phyloP scores from a whole-genome alignment of 805 yeast species.

The Candida verbasci region DNA sequence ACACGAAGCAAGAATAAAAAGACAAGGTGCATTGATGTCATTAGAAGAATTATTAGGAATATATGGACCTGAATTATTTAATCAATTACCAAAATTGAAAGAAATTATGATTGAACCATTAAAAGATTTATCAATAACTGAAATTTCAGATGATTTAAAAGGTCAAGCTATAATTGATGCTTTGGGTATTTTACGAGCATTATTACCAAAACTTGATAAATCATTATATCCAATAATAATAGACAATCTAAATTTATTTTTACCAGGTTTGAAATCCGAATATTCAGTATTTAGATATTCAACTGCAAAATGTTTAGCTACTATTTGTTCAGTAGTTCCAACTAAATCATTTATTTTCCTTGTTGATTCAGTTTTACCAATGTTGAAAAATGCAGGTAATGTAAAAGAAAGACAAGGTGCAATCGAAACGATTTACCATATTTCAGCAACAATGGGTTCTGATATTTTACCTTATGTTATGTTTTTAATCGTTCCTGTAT shows the following conservation, averaged over 20 bases:
- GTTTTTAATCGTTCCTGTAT: conserved; percentile 89
- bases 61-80: conserved; percentile 55
- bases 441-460: conserved; percentile 80
- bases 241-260: conserved; percentile 33
- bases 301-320: conserved; percentile 83
- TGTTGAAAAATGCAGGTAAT: conserved; percentile 71
- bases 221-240: conserved; percentile 48
- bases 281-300: conserved; percentile 84
- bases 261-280: conserved; percentile 61
- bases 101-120: conserved; percentile 66
- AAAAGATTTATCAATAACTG: conserved; percentile 25
- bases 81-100: conserved; percentile 60
- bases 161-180: conserved; percentile 87
- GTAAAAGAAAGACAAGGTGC: conserved; percentile 85
- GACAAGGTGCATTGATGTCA: conserved; percentile 78
- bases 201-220: conserved; percentile 57
- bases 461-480: conserved; percentile 91
- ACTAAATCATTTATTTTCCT: conserved; percentile 70
- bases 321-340: conserved; percentile 66
- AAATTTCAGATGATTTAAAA: conserved; percentile 37
- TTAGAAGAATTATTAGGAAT: conserved; percentile 53
- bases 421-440: conserved; percentile 83
- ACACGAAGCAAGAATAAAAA: conserved; percentile 70
- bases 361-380: conserved; percentile 74
- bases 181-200: conserved; percentile 72